Evolutionary conservation across 2,329 filamentous ascomycete genomes (phyloP).

Genomic region (Sclerotinia spermophila): DNA sequence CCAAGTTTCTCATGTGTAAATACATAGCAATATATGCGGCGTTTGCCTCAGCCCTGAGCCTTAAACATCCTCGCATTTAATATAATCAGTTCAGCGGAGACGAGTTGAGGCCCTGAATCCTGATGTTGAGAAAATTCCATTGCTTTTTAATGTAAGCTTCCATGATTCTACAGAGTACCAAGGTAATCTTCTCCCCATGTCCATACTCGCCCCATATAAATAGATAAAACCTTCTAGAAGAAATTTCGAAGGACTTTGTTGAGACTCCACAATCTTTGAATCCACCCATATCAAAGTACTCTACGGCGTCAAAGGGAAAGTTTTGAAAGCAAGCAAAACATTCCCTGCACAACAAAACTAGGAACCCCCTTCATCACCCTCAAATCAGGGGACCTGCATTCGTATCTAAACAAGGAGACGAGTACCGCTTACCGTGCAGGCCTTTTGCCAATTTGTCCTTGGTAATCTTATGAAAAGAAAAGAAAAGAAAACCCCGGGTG

Average conservation of each 20-base stretch:
- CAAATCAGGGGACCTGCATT: conserved; percentile 2
- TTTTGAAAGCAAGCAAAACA: not conserved
- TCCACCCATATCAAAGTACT: not conserved
- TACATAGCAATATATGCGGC: not conserved
- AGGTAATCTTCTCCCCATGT: not conserved
- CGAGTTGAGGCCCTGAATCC: not conserved
- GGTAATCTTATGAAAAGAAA: not conserved
- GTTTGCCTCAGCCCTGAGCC: conserved; percentile 2
- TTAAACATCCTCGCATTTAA: not conserved
- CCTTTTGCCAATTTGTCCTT: not conserved
- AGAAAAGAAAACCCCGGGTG: conserved; percentile 3
- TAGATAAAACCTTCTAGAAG: conserved; percentile 15
- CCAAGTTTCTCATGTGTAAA: not conserved
- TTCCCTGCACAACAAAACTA: not conserved
- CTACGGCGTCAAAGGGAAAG: not conserved
- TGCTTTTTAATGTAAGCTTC: not conserved
- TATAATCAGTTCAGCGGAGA: not conserved
- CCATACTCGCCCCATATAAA: not conserved
- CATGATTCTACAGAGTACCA: not conserved
- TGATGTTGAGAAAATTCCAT: not conserved
- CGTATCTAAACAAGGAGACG: not conserved
- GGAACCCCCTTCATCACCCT: not conserved
- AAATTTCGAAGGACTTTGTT: conserved; percentile 17
- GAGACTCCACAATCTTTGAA: conserved; percentile 5
- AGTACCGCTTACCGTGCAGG: not conserved